Evolutionary conservation across 345 rosid genomes (phyloP), one percentile per base, ranked within the genome.

Genomic region (Schrenkiella parvula): DNA sequence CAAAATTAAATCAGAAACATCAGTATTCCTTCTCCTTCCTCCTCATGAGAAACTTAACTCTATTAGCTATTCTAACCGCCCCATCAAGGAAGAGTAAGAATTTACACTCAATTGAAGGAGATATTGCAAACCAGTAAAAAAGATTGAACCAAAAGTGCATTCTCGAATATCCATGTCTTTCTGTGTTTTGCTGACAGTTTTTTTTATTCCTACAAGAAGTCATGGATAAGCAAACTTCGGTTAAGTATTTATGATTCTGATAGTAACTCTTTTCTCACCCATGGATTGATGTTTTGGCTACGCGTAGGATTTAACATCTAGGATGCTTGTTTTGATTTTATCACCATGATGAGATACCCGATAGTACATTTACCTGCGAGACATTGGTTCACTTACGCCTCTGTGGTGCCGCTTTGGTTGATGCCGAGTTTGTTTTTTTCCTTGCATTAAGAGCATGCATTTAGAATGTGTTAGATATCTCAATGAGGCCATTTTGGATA

Each of bases 361-460:
- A 3, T 22, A 68, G 51, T 9, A 1, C 54, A 1, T 68, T 8
- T 68, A 42, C 63, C 0, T 54, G 72, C 6, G 1, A 19, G 23
- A 68, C 64, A 19, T 2, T 68, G n/a, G 72, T 68, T 14, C 60
- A 66, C 38, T 51, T 66, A 25, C 18, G 3, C 1, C 60, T 53
- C 21, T 2, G 0, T 28, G 0, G 11, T 2, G 3, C 3, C 1
- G 0, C 1, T 31, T 28, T 54, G 6, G n/a, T 7, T 18, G 1
- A 18, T 2, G 26, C 37, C 6, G 71, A 38, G 61, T 11, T 17
- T 25, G 59, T 66, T 38, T 55, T 34, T 55, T 68, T n/a, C 64
- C 73, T 55, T 56, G 64, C 29, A 22, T 68, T 0, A 68, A 55
- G 64, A 29, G 28, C 32, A 2, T 68, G 5, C 1, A 31, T n/a